These are phyloP conservation scores for Trichothecium sympodiale DNA, from an alignment of 2,329 filamentous ascomycete species.

Conservation along the genomic window DNA sequence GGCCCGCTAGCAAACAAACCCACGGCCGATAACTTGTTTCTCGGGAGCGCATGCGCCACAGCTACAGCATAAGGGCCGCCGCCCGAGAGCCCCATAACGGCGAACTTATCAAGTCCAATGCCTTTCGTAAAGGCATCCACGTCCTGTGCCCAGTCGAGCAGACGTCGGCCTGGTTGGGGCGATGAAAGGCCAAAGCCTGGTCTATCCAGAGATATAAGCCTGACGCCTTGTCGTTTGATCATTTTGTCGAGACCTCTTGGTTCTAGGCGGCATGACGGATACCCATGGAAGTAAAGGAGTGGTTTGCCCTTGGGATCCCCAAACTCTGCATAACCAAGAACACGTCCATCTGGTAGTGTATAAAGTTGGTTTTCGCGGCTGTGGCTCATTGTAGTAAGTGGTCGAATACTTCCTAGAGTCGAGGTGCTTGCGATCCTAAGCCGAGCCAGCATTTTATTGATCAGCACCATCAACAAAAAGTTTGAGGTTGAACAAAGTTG, in stretches of 20 bases:
- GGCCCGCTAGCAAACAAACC: conserved; percentile 23
- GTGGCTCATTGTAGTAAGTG: background rate
- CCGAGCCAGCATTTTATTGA: too few species aligned
- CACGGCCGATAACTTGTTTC: conserved; percentile 18
- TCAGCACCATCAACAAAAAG: too few species aligned
- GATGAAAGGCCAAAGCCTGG: conserved; percentile 31
- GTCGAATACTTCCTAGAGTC: too few species aligned
- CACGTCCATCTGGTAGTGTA: conserved; percentile 26
- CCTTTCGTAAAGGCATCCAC: conserved; percentile 17
- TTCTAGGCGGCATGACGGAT: conserved; percentile 28
- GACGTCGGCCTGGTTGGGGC: conserved; percentile 16
- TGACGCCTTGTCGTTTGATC: conserved; percentile 15
- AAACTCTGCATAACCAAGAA: conserved; percentile 28
- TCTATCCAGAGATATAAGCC: conserved; percentile 26
- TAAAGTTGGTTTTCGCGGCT: conserved; percentile 13
- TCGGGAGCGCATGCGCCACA: conserved; percentile 18
- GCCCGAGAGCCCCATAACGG: conserved; percentile 21
- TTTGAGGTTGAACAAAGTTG: too few species aligned
- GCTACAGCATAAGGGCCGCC: conserved; percentile 25
- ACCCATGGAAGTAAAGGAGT: conserved; percentile 30
- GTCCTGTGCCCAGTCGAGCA: conserved; percentile 23
- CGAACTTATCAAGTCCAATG: conserved; percentile 15
- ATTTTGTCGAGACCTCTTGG: conserved; percentile 13
- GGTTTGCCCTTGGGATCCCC: conserved; percentile 19
- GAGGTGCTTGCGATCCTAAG: too few species aligned